Percentiles rank a stretch among this genome's conserved stretches.
Conservation (phyloP, 2,329 filamentous ascomycete species). For the Xylaria sp. region DNA sequence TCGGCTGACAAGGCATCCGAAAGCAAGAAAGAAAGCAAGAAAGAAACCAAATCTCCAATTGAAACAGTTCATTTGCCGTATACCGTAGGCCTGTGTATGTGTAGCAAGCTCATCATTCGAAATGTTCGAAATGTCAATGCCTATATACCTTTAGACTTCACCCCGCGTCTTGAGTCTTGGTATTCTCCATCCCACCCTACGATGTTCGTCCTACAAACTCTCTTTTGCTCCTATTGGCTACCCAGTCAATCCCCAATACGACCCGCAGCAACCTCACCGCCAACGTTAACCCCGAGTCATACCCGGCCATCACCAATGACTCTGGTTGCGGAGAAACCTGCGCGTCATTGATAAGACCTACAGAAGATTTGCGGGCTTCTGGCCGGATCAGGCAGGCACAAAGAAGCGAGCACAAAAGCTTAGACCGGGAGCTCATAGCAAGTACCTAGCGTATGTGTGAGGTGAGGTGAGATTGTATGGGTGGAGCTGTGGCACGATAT, state of each 20-base stretch:
- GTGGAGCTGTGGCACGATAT: slow-evolving; percentile 6
- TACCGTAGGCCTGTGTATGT: neutral
- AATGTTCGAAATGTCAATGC: neutral
- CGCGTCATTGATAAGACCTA: slow-evolving; percentile 14
- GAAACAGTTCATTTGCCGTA: neutral
- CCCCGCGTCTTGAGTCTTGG: neutral
- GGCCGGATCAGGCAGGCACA: slow-evolving; percentile 19
- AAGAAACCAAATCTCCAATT: neutral
- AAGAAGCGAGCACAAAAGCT: neutral
- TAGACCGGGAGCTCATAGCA: neutral
- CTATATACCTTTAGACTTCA: neutral
- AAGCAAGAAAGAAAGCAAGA: neutral
- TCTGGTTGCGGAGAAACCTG: neutral
- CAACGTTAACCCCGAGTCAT: slow-evolving; percentile 11
- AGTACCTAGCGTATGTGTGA: neutral
- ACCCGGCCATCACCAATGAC: slow-evolving; percentile 6
- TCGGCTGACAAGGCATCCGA: neutral
- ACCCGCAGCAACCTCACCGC: neutral
- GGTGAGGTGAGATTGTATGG: neutral
- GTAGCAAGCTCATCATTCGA: neutral
- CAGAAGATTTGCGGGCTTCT: neutral
- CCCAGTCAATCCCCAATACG: neutral
- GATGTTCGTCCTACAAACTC: neutral
- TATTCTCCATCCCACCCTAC: neutral
- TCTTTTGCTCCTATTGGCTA: neutral